phyloP scores from a whole-genome alignment of 2,329 filamentous ascomycete genomes.

The Sarocladium brachiariae region DNA sequence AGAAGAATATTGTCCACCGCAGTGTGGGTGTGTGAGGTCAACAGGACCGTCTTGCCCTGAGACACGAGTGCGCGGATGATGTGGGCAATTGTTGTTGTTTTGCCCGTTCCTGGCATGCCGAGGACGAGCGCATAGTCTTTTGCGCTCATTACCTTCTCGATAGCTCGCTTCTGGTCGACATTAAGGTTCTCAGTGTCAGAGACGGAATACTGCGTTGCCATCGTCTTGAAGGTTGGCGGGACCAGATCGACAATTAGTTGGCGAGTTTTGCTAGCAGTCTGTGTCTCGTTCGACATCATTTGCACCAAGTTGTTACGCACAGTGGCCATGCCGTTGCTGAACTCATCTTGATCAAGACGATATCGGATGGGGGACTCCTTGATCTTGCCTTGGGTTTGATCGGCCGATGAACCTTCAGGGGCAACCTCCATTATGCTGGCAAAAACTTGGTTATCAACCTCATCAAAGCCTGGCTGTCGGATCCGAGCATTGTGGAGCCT shows the following conservation, averaged over 20 bases:
- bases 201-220: slow-evolving; percentile 56
- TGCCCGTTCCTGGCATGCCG: slow-evolving; percentile 96
- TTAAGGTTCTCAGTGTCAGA: slow-evolving; percentile 65
- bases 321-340: slow-evolving; percentile 94
- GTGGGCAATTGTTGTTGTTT: slow-evolving; percentile 96
- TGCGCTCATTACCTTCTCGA: slow-evolving; percentile 92
- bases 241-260: slow-evolving; percentile 73
- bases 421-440: slow-evolving; percentile 84
- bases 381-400: slow-evolving; percentile 45
- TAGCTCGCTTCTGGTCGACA: slow-evolving; percentile 76
- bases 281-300: slow-evolving; percentile 75
- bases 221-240: slow-evolving; percentile 64
- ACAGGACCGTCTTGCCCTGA: slow-evolving; percentile 83
- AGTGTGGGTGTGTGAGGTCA: slow-evolving; percentile 95
- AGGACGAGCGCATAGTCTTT: slow-evolving; percentile 94
- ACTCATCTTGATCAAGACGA: slow-evolving; percentile 93
- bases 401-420: slow-evolving; percentile 42
- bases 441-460: slow-evolving; percentile 74
- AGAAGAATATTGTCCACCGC: slow-evolving; percentile 97
- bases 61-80: slow-evolving; percentile 87
- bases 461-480: slow-evolving; percentile 68
- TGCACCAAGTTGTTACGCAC: slow-evolving; percentile 91
- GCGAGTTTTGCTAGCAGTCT: slow-evolving; percentile 65
- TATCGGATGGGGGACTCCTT: slow-evolving; percentile 58
- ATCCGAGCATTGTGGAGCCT: slow-evolving; percentile 80